Conservation (phyloP, 1,284 basidiomycete genomes). For the Cryptococcus jaspeensis region DNA sequence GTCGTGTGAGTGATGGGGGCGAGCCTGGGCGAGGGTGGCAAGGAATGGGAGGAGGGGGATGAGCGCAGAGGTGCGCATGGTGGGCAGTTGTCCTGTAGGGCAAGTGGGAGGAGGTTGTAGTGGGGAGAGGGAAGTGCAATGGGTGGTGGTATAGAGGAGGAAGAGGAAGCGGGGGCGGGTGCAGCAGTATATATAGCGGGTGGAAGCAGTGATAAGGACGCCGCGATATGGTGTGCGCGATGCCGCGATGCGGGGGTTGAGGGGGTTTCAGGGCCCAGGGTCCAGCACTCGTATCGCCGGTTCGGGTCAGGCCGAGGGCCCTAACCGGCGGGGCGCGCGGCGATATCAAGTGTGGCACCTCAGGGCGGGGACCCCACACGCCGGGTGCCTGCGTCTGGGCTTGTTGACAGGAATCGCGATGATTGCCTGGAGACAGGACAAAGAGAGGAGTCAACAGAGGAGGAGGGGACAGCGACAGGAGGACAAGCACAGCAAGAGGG, state of each 20-base stretch:
- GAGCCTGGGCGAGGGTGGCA: constrained; percentile 30
- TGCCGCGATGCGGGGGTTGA: background rate
- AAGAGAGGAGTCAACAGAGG: no score
- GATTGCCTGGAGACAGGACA: no score
- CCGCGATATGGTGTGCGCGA: background rate
- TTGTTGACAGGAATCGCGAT: no score
- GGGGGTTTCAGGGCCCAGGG: no score
- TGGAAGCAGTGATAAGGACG: background rate
- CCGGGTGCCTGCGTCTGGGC: no score
- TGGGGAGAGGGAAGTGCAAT: background rate
- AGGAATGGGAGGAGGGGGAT: constrained; percentile 48
- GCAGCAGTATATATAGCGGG: background rate
- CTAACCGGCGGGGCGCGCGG: no score
- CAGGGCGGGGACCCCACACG: no score
- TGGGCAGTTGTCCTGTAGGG: constrained; percentile 9
- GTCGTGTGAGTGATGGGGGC: constrained; percentile 18
- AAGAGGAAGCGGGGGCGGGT: background rate
- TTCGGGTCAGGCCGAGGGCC: no score
- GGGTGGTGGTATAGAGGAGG: background rate
- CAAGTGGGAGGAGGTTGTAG: background rate
- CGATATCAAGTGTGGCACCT: no score
- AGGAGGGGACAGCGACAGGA: no score
- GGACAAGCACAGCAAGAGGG: no score
- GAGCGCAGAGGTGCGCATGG: constrained; percentile 48
- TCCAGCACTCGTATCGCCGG: no score